Evolutionary conservation across 2,329 filamentous ascomycete genomes (phyloP).

Genomic region (Ascochyta viciae-villosae): DNA sequence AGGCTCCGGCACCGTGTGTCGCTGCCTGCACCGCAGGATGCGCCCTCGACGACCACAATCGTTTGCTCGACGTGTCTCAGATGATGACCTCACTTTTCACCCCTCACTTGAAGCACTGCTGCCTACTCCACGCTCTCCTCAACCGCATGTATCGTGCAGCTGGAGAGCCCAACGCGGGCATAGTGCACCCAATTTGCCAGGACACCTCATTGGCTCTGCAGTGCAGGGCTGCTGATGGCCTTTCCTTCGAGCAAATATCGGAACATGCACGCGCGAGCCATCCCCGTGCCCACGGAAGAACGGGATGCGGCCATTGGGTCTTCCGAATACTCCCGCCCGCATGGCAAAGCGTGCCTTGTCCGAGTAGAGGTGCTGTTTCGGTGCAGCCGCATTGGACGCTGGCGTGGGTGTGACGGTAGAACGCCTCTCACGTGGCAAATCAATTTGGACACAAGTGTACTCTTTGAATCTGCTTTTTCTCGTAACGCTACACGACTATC

Average conservation of each 20-base stretch:
- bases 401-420: neutral
- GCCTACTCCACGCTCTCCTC: constrained; percentile 15
- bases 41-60: constrained; percentile 5
- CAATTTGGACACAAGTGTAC: too few relatives aligned
- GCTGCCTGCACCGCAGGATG: constrained; percentile 4
- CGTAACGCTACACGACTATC: too few relatives aligned
- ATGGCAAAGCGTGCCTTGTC: constrained; percentile 11
- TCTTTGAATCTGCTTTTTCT: too few relatives aligned
- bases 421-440: neutral
- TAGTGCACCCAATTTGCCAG: constrained; percentile 8
- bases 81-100: constrained; percentile 20
- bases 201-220: constrained; percentile 19
- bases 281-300: constrained; percentile 30
- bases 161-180: constrained; percentile 14
- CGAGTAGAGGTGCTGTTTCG: constrained; percentile 5
- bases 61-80: constrained; percentile 2
- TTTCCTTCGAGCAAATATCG: constrained; percentile 19
- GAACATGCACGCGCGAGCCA: constrained; percentile 22
- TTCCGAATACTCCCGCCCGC: constrained; percentile 30
- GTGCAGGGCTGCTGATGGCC: constrained; percentile 22
- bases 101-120: constrained; percentile 19
- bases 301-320: constrained; percentile 27
- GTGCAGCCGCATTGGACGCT: constrained; percentile 7
- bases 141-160: constrained; percentile 19
- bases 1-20: constrained; percentile 7